phyloP scores from a whole-genome alignment of 169 alveolate genomes.

The Cryptosporidium felis region DNA sequence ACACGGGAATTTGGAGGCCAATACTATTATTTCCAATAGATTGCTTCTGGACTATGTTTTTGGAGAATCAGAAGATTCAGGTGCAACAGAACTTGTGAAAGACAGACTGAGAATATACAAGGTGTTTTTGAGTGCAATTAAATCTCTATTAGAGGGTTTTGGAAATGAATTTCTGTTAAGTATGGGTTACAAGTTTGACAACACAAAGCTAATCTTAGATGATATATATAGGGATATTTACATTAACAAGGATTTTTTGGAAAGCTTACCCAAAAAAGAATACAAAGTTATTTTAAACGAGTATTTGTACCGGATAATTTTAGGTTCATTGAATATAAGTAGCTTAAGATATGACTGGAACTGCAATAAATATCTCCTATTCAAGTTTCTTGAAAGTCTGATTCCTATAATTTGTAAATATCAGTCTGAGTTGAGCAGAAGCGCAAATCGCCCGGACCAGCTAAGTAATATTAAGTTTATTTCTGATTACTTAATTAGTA shows the following conservation, averaged over 20 bases:
- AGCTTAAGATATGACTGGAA: background rate
- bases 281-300: constrained; percentile 1
- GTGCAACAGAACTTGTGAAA: too few relatives aligned
- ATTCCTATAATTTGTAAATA: constrained; percentile 6
- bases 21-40: too few relatives aligned
- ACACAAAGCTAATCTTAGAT: constrained; percentile 26
- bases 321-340: background rate
- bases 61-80: too few relatives aligned
- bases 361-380: constrained; percentile 13
- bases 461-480: background rate
- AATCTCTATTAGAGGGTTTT: background rate
- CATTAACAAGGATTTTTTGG: constrained; percentile 1
- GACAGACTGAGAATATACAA: background rate
- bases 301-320: constrained; percentile 1
- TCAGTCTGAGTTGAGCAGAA: too few relatives aligned
- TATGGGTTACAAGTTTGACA: constrained; percentile 51
- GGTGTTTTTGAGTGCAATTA: background rate
- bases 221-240: constrained; percentile 6
- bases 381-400: constrained; percentile 13
- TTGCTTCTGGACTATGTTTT: too few relatives aligned
- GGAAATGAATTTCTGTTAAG: constrained; percentile 55
- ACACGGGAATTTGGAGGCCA: too few relatives aligned
- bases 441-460: background rate
- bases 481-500: background rate
- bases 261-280: background rate